Evolutionary conservation across 1,284 basidiomycete species (phyloP).

Genomic region (Heliocybe sulcata): DNA sequence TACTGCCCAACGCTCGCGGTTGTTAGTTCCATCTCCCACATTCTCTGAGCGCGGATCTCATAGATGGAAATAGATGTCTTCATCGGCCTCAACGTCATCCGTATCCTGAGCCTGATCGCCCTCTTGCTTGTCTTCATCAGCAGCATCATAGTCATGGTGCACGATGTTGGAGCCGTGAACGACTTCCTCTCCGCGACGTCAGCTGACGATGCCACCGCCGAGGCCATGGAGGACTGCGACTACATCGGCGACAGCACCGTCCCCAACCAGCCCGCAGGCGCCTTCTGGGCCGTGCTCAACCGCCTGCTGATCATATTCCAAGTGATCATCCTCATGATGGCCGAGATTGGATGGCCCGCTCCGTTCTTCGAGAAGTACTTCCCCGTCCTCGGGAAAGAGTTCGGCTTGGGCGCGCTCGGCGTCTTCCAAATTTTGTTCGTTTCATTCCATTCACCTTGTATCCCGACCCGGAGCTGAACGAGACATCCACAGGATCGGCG

Average conservation of each 20-base stretch:
- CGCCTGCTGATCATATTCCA: conserved; percentile 80
- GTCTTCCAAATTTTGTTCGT: conserved; percentile 76
- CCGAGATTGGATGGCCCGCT: conserved; percentile 74
- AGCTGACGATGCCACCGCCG: conserved; percentile 24
- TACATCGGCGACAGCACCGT: conserved; percentile 81
- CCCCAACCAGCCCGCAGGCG: conserved; percentile 84
- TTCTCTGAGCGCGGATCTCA: neutral
- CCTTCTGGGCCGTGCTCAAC: conserved; percentile 85
- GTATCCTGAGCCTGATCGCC: conserved; percentile 72
- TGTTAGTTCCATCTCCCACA: conserved; percentile 22
- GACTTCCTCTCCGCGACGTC: conserved; percentile 36
- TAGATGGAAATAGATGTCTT: conserved; percentile 48
- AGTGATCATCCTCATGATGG: conserved; percentile 69
- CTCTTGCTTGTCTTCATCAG: conserved; percentile 76
- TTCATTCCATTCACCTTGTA: neutral
- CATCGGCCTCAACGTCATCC: conserved; percentile 73
- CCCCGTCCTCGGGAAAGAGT: conserved; percentile 74
- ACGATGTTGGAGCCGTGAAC: conserved; percentile 75
- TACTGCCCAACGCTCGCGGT: conserved; percentile 28
- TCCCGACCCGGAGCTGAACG: conserved; percentile 1
- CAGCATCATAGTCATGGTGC: conserved; percentile 75
- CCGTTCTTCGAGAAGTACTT: conserved; percentile 76
- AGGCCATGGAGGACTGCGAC: conserved; percentile 49
- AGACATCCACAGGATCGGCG: conserved; percentile 49
- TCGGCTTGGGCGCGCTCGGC: conserved; percentile 81